Conservation (phyloP, 2,329 filamentous ascomycete species). For the Aphanocladium album region DNA sequence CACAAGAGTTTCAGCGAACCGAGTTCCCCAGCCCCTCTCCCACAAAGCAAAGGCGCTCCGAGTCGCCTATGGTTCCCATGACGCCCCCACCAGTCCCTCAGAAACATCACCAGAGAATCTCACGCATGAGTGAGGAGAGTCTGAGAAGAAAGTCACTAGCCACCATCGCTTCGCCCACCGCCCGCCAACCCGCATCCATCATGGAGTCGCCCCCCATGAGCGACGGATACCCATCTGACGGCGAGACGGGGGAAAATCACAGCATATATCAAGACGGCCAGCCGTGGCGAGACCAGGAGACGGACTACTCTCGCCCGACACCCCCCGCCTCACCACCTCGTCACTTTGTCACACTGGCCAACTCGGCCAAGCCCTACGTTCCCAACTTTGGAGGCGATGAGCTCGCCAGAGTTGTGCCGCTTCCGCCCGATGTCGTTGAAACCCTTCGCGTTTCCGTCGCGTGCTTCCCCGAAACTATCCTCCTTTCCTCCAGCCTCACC, state of each 20-base stretch:
- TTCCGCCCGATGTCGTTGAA: conserved; percentile 50
- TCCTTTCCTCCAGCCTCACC: conserved; percentile 49
- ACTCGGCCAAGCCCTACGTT: conserved; percentile 26
- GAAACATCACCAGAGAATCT: conserved; percentile 2
- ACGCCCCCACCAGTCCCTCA: conserved; percentile 2
- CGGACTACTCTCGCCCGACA: conserved; percentile 27
- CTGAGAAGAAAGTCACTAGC: not conserved
- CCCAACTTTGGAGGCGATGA: conserved; percentile 29
- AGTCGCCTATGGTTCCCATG: not conserved
- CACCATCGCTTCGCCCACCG: not conserved
- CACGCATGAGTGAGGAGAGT: not conserved
- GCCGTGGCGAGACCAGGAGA: conserved; percentile 14
- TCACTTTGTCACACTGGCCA: conserved; percentile 32
- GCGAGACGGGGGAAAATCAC: conserved; percentile 6
- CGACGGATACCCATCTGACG: conserved; percentile 7
- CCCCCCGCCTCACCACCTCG: conserved; percentile 31
- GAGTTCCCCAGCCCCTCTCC: not conserved
- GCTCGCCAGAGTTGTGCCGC: conserved; percentile 37
- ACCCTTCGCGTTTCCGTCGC: conserved; percentile 48
- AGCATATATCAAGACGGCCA: not conserved
- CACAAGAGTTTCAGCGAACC: conserved; percentile 9
- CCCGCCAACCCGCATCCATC: not conserved
- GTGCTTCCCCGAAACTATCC: conserved; percentile 57
- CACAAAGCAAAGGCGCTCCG: not conserved
- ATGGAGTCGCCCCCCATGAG: conserved; percentile 13